Evolutionary conservation across 116 monocot species (phyloP), one percentile per base, ranked within the genome.

Genomic region (Posidonia oceanica): DNA sequence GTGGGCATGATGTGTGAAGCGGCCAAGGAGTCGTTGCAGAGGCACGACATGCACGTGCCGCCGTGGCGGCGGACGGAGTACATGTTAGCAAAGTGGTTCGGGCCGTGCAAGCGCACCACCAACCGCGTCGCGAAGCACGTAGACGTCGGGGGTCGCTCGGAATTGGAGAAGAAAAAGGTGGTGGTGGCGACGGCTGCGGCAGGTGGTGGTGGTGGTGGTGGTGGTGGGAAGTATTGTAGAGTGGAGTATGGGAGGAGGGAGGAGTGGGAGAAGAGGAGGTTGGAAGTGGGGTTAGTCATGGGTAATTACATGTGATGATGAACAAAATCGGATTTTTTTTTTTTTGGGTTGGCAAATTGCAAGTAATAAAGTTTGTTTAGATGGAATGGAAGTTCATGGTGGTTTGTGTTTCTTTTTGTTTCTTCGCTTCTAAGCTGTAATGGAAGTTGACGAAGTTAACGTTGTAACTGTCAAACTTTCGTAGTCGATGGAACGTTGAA

Each of bases 41-140:
- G 59, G 36, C 57, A 63, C 7, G 81, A 75, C 62, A 86, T 89
- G 89, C 81, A 81, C 69, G 42, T 84, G 54, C 79, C 86, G n/a
- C 89, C 89, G n/a, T 89, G 89, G 89, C 63, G 89, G 74, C 48
- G 79, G 55, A 69, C 7, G 48, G 72, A 64, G 67, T 89, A 83
- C 77, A 69, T 83, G 76, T 71, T 69, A 18, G 73, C 36, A 3
- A 89, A 86, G 75, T 89, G 89, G 89, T 79, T 83, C 39, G 68
- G 79, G 14, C 48, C 78, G 3, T 78, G 72, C 68, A 54, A 59
- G 64, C 64, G 88, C 37, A 63, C 59, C 14, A 66, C 40, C 20
- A 59, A 18, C 58, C 21, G 18, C 16, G 44, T 29, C 18, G 16
- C 18, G n/a, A 23, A 18, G 37, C 36, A 36, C 51, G 64, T 12